Conservation (phyloP, 139 green algal genomes). For the Chlorella sp. region DNA sequence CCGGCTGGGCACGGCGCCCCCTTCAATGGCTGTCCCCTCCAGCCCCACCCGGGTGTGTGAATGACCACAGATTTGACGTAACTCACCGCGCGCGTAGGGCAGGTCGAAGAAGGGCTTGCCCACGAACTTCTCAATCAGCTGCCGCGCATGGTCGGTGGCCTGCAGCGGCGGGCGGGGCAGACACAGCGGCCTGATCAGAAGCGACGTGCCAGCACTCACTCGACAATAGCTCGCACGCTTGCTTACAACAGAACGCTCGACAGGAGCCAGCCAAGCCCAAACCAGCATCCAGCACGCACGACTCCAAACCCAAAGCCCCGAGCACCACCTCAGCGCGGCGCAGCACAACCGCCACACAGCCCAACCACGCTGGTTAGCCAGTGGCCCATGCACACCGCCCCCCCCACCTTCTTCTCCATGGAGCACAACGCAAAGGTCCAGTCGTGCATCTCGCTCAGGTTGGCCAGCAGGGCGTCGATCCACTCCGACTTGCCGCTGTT, state of each 20-base stretch:
- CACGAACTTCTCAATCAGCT: slow-evolving; percentile 92
- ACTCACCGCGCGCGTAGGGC: slow-evolving; percentile 43
- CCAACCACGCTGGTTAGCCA: too few relatives aligned
- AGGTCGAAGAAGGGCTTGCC: slow-evolving; percentile 78
- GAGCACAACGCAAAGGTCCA: slow-evolving; percentile 93
- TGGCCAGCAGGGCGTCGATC: slow-evolving; percentile 94
- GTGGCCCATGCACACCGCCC: neutral
- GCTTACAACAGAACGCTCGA: too few relatives aligned
- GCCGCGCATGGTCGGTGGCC: slow-evolving; percentile 75
- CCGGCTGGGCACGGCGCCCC: too few relatives aligned
- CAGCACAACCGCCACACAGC: neutral
- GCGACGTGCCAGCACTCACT: too few relatives aligned
- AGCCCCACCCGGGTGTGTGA: too few relatives aligned
- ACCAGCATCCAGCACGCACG: too few relatives aligned
- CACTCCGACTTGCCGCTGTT: slow-evolving; percentile 98
- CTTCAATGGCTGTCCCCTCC: too few relatives aligned
- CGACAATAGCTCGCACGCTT: too few relatives aligned
- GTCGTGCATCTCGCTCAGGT: slow-evolving; percentile 79
- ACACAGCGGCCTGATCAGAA: too few relatives aligned
- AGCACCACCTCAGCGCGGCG: neutral
- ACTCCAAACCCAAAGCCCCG: neutral
- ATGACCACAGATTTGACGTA: too few relatives aligned
- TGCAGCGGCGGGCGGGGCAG: too few relatives aligned
- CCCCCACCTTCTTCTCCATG: slow-evolving; percentile 84
- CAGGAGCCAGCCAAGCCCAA: too few relatives aligned